phyloP scores from a whole-genome alignment of 306 rosid genomes.

The Malus sylvestris region DNA sequence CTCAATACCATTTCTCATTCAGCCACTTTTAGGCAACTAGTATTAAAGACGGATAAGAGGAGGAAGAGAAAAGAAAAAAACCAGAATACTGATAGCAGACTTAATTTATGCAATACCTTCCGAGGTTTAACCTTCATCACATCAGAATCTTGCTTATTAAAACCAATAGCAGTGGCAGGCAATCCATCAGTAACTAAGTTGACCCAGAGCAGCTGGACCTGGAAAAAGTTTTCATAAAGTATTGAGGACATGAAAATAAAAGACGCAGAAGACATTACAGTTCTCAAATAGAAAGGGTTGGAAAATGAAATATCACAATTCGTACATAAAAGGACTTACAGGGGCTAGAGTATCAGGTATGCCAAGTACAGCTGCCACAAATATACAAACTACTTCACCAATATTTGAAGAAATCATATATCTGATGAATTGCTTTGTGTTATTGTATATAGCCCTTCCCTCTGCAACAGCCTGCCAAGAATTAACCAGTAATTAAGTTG shows the following conservation, averaged over 20 bases:
- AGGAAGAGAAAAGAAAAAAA: not conserved
- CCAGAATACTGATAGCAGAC: not conserved
- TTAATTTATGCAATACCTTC: constrained; percentile 48
- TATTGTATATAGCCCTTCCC: constrained; percentile 96
- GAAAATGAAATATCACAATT: constrained; percentile 8
- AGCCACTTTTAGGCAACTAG: not conserved
- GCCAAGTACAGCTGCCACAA: constrained; percentile 98
- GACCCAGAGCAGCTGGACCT: constrained; percentile 99
- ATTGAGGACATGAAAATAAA: not conserved
- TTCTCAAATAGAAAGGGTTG: constrained; percentile 10
- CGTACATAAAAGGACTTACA: constrained; percentile 43
- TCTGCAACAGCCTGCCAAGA: constrained; percentile 85
- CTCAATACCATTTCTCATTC: not conserved
- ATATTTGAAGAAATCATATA: constrained; percentile 99
- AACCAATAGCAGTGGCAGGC: constrained; percentile 99
- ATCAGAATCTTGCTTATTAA: constrained; percentile 93
- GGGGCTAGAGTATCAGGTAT: constrained; percentile 98
- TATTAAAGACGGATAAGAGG: not conserved
- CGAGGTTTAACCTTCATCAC: constrained; percentile 96
- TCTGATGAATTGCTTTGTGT: constrained; percentile 95
- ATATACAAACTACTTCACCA: constrained; percentile 98
- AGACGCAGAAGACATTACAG: not conserved
- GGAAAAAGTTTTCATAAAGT: constrained; percentile 13
- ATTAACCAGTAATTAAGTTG: constrained; percentile 19
- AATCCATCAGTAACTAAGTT: constrained; percentile 96